phyloP scores from a whole-genome alignment of 2,329 filamentous ascomycete species.

The Graphiopsis chlorocephala region DNA sequence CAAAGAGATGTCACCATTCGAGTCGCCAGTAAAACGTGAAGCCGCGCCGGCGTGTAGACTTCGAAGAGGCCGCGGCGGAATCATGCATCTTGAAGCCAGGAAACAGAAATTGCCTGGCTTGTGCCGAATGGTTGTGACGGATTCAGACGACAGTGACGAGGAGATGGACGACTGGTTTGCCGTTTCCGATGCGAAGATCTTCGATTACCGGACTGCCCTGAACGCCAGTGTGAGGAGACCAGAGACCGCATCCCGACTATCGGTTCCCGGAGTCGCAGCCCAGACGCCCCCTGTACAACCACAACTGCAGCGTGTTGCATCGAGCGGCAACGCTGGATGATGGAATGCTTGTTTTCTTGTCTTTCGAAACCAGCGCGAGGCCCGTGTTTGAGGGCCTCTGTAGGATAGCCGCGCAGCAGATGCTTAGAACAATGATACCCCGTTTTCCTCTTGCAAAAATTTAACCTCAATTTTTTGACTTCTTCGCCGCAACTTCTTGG shows the following conservation, averaged over 20 bases:
- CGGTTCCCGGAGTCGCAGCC: slow-evolving; percentile 5
- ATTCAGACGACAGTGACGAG: slow-evolving; percentile 76
- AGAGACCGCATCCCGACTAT: slow-evolving; percentile 14
- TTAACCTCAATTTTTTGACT: slow-evolving; percentile 21
- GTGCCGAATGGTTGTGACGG: slow-evolving; percentile 55
- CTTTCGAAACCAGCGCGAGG: slow-evolving; percentile 4
- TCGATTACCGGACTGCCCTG: slow-evolving; percentile 65
- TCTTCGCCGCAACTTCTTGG: slow-evolving; percentile 18
- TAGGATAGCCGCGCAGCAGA: slow-evolving; percentile 28
- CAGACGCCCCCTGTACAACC: slow-evolving; percentile 6
- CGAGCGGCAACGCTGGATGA: slow-evolving; percentile 9
- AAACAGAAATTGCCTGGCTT: slow-evolving; percentile 26
- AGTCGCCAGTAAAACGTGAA: slow-evolving; percentile 17
- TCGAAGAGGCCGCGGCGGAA: slow-evolving; percentile 78
- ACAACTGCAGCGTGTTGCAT: slow-evolving; percentile 13
- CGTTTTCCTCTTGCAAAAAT: slow-evolving; percentile 7
- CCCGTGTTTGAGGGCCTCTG: slow-evolving; percentile 2
- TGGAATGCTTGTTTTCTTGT: not conserved
- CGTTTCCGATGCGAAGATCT: slow-evolving; percentile 49
- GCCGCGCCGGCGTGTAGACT: slow-evolving; percentile 68
- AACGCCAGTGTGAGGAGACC: slow-evolving; percentile 42
- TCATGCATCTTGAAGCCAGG: slow-evolving; percentile 75
- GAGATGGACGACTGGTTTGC: slow-evolving; percentile 54
- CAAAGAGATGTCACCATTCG: slow-evolving; percentile 17
- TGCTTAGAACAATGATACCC: slow-evolving; percentile 23